Evolutionary conservation across 2,329 filamentous ascomycete genomes (phyloP), one percentile per base, ranked within the genome.

Genomic region (Paecilomyces niveus): DNA sequence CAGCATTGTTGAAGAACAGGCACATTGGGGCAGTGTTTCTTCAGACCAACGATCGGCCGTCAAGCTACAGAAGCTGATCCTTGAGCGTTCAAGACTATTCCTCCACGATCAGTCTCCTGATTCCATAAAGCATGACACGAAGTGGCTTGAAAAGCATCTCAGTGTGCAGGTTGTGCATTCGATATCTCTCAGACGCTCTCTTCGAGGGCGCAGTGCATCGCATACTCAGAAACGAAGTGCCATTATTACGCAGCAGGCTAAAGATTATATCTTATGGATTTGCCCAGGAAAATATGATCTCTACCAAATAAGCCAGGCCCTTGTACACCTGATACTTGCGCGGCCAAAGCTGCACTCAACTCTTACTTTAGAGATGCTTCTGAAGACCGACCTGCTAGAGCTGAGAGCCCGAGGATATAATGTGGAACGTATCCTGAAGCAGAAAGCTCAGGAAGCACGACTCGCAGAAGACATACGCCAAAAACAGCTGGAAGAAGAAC

Each of bases 331-430:
- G 56, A 80, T 99, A 39, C 80, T 99, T 54, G 85, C 85, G 56
- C 85, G 91, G 22, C 92, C 93, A 7, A 93, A 90, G 63, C 89
- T 96, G 67, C 89, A 95, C 69, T 92, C 93, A 1, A 91, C 90
- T 57, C 83, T 97, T 58, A 93, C 94, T 57, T 85, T 99, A 58
- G 94, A 97, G 74, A 92, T 91, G 56, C 88, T 99, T 62, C 78
- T 99, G 39, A 93, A 89, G 59, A 86, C 94, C 8, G 90, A 93
- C 65, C 80, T 99, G 24, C 83, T 89, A 53, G 87, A 92, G 55
- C 78, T 99, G 49, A 87, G 90, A 66, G 86, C 87, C 60, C 90
- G 94, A 63, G 94, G 94, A 1, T 97, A 97, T 79, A 97, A 99
- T 65, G 94, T 99, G 45, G 91, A 97, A 68, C 88, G 94, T 54